These are phyloP conservation scores for Cladorrhinum samala DNA, from an alignment of 495 filamentous ascomycete genomes.

Conservation along the genomic window DNA sequence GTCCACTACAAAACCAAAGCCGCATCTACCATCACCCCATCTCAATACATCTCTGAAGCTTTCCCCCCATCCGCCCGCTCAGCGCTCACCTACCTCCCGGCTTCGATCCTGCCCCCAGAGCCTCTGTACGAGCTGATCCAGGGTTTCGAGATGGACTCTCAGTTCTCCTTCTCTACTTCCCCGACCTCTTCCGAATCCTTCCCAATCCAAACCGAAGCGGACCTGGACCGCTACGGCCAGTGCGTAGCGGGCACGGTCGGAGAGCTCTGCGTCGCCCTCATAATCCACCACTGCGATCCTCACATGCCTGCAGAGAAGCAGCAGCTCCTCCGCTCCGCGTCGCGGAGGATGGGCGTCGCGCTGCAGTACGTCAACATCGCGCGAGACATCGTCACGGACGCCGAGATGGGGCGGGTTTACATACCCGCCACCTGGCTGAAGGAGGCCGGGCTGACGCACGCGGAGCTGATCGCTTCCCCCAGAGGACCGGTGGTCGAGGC, in stretches of 20 bases:
- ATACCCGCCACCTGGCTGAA: constrained; percentile 56
- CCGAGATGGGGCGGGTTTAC: constrained; percentile 55
- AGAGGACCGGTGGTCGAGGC: constrained; percentile 32
- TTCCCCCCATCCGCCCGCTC: constrained; percentile 45
- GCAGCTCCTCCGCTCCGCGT: constrained; percentile 37
- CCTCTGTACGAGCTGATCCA: constrained; percentile 54
- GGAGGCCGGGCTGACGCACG: constrained; percentile 44
- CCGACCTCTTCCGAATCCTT: constrained; percentile 20
- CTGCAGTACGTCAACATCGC: constrained; percentile 68
- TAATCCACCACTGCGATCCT: constrained; percentile 45
- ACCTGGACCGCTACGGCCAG: constrained; percentile 51
- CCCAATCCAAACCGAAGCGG: constrained; percentile 50
- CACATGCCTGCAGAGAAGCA: constrained; percentile 18
- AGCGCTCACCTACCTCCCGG: constrained; percentile 50
- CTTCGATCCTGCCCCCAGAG: constrained; percentile 39
- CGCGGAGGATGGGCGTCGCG: constrained; percentile 57
- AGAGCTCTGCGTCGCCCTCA: constrained; percentile 55
- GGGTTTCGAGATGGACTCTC: constrained; percentile 58
- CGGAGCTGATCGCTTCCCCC: constrained; percentile 46
- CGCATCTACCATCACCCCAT: constrained; percentile 6
- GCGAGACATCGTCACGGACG: constrained; percentile 59
- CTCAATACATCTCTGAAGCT: constrained; percentile 31
- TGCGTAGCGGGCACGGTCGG: constrained; percentile 64
- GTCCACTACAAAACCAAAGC: constrained; percentile 26
- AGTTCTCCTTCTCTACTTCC: constrained; percentile 30